phyloP scores from a whole-genome alignment of 1,284 basidiomycete genomes.

The Exobasidium cylindrosporum region DNA sequence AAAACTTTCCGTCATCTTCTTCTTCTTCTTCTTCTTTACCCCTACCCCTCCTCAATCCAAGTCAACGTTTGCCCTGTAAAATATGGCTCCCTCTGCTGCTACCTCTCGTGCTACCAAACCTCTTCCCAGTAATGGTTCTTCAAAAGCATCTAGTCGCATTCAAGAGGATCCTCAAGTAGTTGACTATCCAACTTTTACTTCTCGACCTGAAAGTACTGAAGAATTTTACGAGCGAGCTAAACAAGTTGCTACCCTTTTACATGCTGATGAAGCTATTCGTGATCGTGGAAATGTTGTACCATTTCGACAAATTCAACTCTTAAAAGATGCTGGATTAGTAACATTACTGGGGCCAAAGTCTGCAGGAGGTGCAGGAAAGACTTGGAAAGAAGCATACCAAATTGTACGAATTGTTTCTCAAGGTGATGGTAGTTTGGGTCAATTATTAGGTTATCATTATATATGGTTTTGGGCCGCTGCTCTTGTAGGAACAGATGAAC shows the following conservation, averaged over 20 bases:
- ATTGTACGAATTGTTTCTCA: conserved; percentile 46
- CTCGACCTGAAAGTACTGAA: conserved; percentile 33
- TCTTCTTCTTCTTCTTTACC: conserved; percentile 4
- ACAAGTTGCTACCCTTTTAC: conserved; percentile 44
- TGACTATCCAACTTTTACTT: conserved; percentile 38
- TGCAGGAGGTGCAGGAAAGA: conserved; percentile 44
- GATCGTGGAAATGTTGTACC: conserved; percentile 53
- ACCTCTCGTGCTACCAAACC: conserved; percentile 16
- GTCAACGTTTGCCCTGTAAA: neutral
- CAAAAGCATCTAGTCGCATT: conserved; percentile 33
- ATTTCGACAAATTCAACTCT: conserved; percentile 50
- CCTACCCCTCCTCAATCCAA: neutral
- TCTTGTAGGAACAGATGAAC: conserved; percentile 48
- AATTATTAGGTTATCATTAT: conserved; percentile 32
- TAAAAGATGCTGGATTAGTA: conserved; percentile 51
- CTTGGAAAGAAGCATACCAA: conserved; percentile 45
- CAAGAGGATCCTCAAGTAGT: conserved; percentile 45
- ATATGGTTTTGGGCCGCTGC: conserved; percentile 48
- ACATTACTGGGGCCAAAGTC: conserved; percentile 46
- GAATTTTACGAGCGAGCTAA: conserved; percentile 46
- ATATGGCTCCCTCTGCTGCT: conserved; percentile 27
- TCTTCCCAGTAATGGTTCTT: conserved; percentile 11
- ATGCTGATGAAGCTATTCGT: conserved; percentile 46
- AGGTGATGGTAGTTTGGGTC: conserved; percentile 48
- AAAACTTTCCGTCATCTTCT: conserved; percentile 18